phyloP scores from a whole-genome alignment of 306 rosid genomes.

The Gastrolobium bilobum region DNA sequence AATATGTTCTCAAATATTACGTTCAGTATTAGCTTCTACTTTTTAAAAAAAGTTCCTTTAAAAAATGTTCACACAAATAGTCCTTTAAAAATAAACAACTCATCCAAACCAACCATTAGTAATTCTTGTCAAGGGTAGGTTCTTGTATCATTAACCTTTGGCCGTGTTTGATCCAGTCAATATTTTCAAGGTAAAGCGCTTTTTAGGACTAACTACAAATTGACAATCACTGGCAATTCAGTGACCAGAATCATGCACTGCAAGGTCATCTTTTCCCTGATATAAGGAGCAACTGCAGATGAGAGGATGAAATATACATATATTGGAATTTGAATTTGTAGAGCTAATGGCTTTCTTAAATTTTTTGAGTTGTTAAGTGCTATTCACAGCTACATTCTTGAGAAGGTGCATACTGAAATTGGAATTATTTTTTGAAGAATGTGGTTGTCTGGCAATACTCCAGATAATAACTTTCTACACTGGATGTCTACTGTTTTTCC shows the following conservation, averaged over 20 bases:
- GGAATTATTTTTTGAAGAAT: conserved; percentile 4
- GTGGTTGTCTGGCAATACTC: conserved; percentile 4
- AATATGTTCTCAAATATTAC: too few relatives aligned
- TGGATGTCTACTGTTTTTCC: background rate
- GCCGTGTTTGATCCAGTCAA: conserved; percentile 34
- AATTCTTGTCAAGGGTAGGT: background rate
- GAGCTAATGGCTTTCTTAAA: background rate
- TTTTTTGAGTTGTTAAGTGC: conserved; percentile 8
- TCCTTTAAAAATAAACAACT: too few relatives aligned
- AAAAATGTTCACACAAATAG: background rate
- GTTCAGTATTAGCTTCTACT: background rate
- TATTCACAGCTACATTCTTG: conserved; percentile 7
- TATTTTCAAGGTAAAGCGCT: conserved; percentile 34
- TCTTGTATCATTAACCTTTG: conserved; percentile 11
- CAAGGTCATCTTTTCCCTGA: background rate
- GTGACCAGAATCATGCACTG: conserved; percentile 10
- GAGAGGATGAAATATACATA: background rate
- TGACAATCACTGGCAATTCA: conserved; percentile 5
- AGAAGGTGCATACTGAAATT: conserved; percentile 6
- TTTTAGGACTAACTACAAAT: conserved; percentile 24
- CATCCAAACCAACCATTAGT: background rate
- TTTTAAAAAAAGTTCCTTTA: background rate
- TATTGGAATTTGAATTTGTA: conserved; percentile 26
- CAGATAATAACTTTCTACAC: background rate
- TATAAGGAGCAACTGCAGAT: conserved; percentile 19